Conservation (phyloP, 768 basidiomycete species). For the Paxillus ammoniavirescens region DNA sequence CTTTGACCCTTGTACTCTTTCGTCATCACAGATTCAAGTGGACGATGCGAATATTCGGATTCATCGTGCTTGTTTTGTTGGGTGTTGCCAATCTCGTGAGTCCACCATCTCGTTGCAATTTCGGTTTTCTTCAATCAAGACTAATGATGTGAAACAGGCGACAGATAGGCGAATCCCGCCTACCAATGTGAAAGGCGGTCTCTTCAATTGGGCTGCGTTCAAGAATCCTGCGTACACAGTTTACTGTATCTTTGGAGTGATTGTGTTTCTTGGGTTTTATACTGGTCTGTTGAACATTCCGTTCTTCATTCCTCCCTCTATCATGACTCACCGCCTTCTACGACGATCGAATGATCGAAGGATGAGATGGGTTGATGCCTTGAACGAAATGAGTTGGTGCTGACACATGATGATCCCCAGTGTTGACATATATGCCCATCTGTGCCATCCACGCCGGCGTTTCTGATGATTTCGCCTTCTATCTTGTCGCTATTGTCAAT, state of each 20-base stretch:
- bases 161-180: constrained; percentile 54
- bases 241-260: constrained; percentile 56
- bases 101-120: constrained; percentile 16
- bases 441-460: constrained; percentile 54
- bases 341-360: background rate
- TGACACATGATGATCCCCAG: constrained; percentile 28
- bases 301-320: background rate
- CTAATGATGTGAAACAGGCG: constrained; percentile 12
- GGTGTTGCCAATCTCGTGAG: constrained; percentile 53
- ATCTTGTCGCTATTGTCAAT: constrained; percentile 68
- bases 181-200: constrained; percentile 48
- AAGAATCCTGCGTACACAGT: constrained; percentile 45
- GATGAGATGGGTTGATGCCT: no score
- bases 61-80: constrained; percentile 54
- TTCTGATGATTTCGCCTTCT: constrained; percentile 51
- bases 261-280: constrained; percentile 68
- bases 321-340: background rate
- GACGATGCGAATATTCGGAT: constrained; percentile 72
- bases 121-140: background rate
- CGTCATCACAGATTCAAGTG: constrained; percentile 56
- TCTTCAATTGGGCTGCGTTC: constrained; percentile 56
- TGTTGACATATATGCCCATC: constrained; percentile 64
- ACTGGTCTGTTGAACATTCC: constrained; percentile 41
- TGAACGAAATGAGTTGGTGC: background rate
- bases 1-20: background rate